Evolutionary conservation across 345 rosid genomes (phyloP).

Genomic region (Murraya paniculata): DNA sequence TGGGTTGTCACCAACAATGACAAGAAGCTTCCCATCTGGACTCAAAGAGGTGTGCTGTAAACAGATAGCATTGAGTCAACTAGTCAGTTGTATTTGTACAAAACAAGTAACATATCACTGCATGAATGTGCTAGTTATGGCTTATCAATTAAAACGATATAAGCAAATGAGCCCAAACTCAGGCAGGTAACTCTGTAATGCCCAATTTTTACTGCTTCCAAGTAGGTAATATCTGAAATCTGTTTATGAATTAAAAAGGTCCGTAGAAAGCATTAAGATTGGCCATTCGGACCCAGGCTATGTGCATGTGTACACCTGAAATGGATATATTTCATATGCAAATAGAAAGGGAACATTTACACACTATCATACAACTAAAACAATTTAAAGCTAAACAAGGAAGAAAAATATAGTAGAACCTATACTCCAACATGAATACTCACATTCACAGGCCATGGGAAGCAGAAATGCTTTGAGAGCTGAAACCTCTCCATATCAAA

Average conservation of each 20-base stretch:
- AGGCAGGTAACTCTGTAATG: background rate
- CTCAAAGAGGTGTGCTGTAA: conserved; percentile 50
- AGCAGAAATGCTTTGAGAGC: conserved; percentile 41
- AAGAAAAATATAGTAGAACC: background rate
- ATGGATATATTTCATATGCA: background rate
- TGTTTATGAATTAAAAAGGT: background rate
- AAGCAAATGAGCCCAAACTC: background rate
- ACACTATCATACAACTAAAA: background rate
- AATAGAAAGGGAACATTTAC: background rate
- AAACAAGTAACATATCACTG: background rate
- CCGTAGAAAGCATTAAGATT: too few species aligned
- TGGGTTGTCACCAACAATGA: conserved; percentile 52
- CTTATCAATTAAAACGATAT: background rate
- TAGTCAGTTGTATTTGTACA: background rate
- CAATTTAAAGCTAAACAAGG: background rate
- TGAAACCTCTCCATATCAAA: conserved; percentile 56
- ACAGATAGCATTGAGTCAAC: background rate
- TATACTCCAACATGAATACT: conserved; percentile 18
- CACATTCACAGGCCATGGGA: conserved; percentile 60
- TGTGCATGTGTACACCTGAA: background rate
- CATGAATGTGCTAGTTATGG: background rate
- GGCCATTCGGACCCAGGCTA: background rate
- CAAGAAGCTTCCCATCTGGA: conserved; percentile 51
- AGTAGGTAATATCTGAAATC: background rate
- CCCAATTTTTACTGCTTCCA: background rate